phyloP scores from a whole-genome alignment of 805 yeast genomes.

The Candida orba region DNA sequence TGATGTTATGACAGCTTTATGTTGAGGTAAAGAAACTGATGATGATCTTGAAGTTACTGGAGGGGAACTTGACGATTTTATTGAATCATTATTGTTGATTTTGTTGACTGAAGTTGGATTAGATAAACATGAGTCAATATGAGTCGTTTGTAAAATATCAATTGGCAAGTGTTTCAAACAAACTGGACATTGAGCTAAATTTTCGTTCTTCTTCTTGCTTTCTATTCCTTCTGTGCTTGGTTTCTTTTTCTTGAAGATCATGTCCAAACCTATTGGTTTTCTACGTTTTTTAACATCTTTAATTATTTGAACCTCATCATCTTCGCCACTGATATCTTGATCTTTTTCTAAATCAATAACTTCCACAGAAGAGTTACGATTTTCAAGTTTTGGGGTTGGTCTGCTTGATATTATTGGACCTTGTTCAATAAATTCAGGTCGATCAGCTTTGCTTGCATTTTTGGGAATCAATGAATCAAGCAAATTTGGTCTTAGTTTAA shows the following conservation, averaged over 20 bases:
- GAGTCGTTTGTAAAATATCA: slow-evolving; percentile 43
- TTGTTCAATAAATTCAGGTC: no score
- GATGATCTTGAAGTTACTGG: background rate
- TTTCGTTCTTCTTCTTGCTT: background rate
- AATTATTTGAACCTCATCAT: slow-evolving; percentile 26
- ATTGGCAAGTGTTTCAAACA: slow-evolving; percentile 48
- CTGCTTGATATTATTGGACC: no score
- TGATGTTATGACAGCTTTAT: background rate
- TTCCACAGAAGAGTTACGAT: background rate
- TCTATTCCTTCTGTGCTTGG: no score
- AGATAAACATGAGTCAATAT: slow-evolving; percentile 50
- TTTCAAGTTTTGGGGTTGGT: background rate
- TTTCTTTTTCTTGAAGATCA: slow-evolving; percentile 13
- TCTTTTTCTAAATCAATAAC: slow-evolving; percentile 11
- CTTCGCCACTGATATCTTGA: slow-evolving; percentile 15
- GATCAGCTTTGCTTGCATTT: no score
- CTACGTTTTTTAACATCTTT: slow-evolving; percentile 21
- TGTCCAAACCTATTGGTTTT: slow-evolving; percentile 9
- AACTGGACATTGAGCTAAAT: slow-evolving; percentile 55
- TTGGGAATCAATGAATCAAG: slow-evolving; percentile 17
- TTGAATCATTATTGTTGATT: background rate
- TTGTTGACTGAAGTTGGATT: slow-evolving; percentile 16
- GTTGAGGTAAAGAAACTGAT: background rate
- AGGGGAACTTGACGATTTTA: background rate
- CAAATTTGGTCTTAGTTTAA: slow-evolving; percentile 33